Evolutionary conservation across 768 basidiomycete species (phyloP).

Genomic region (Polyporus arcularius): DNA sequence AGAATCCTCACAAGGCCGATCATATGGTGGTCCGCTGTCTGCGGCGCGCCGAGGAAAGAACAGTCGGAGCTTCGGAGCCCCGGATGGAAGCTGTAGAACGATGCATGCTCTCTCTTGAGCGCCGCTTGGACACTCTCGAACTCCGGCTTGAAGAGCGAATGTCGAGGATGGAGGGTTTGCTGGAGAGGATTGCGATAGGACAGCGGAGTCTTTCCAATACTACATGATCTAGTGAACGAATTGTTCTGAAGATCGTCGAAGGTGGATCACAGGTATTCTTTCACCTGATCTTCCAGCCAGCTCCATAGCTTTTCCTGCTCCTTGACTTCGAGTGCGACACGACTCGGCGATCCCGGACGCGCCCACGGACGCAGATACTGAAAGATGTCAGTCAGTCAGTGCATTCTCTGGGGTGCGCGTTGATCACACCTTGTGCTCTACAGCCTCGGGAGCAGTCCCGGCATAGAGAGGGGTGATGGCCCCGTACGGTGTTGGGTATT

Average conservation of each 20-base stretch:
- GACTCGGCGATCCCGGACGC: constrained; percentile 15
- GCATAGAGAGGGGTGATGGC: constrained; percentile 48
- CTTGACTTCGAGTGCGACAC: constrained; percentile 16
- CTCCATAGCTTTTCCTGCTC: constrained; percentile 31
- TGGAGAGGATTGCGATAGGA: not conserved
- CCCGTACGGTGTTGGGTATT: constrained; percentile 34
- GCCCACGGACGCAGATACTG: constrained; percentile 35
- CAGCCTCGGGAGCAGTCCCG: constrained; percentile 41
- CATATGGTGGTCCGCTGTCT: not conserved
- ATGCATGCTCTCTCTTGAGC: not conserved
- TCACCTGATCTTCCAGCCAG: constrained; percentile 34
- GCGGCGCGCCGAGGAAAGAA: not conserved
- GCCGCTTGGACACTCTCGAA: not conserved
- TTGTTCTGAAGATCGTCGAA: too few species aligned
- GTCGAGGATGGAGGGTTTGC: not conserved
- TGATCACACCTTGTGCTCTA: constrained; percentile 35
- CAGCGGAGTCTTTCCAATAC: not conserved
- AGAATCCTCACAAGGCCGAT: not conserved
- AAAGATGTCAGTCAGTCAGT: not conserved
- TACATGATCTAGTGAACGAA: not conserved
- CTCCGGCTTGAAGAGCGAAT: not conserved
- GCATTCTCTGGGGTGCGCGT: too few species aligned
- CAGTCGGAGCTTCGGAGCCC: not conserved
- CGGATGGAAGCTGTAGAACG: not conserved
- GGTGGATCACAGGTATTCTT: not conserved